Evolutionary conservation across 164 flowering plant species (phyloP).

Genomic region (Annona squamosa): DNA sequence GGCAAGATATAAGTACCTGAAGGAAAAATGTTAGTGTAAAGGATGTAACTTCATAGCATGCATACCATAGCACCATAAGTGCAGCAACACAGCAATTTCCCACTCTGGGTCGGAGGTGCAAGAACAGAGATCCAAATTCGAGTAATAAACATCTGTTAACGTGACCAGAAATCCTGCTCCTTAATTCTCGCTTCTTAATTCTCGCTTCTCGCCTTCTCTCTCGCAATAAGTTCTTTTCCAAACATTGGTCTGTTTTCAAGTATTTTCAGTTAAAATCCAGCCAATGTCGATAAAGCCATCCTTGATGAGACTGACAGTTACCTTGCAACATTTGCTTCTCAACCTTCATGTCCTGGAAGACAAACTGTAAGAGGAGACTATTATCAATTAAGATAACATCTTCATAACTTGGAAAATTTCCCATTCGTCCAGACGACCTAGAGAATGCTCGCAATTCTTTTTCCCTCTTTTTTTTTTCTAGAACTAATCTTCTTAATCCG

Average conservation of each 20-base stretch:
- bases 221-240: neutral
- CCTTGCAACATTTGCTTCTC: neutral
- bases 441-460: neutral
- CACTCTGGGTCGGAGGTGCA: neutral
- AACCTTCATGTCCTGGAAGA: neutral
- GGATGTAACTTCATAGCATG: neutral
- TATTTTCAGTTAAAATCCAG: neutral
- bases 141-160: neutral
- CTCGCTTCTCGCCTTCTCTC: neutral
- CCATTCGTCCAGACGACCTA: too few relatives aligned
- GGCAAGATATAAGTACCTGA: too few relatives aligned
- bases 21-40: too few relatives aligned
- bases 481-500: conserved; percentile 45
- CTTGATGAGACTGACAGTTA: neutral
- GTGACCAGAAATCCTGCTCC: neutral
- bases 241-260: too few relatives aligned
- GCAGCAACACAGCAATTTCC: neutral
- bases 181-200: neutral
- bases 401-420: too few relatives aligned
- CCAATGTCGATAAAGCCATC: neutral
- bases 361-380: neutral
- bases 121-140: neutral
- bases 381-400: too few relatives aligned
- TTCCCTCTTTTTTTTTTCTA: neutral
- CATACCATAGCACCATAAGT: neutral